These are phyloP conservation scores for Fusarium piperis DNA, from an alignment of 2,329 filamentous ascomycete species.

Conservation along the genomic window DNA sequence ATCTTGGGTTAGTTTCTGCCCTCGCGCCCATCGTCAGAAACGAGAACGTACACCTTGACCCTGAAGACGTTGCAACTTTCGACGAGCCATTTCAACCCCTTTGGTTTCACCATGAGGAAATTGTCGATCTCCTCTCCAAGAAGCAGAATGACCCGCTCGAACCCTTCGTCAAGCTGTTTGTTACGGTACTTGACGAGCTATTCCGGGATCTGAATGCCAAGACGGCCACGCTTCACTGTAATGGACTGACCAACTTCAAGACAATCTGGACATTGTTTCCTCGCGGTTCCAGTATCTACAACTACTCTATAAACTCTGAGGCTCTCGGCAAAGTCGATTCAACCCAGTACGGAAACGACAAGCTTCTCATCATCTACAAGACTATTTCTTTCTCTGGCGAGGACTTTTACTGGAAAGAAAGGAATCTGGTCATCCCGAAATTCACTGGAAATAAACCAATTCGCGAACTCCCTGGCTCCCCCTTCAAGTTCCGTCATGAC, in stretches of 20 bases:
- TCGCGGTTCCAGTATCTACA: constrained; percentile 51
- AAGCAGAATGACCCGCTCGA: constrained; percentile 43
- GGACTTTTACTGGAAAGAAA: constrained; percentile 53
- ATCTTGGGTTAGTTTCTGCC: constrained; percentile 51
- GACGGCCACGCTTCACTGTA: constrained; percentile 48
- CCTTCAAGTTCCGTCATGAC: constrained; percentile 47
- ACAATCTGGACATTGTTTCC: constrained; percentile 58
- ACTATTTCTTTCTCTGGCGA: constrained; percentile 53
- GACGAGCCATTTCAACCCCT: constrained; percentile 52
- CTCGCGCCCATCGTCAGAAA: constrained; percentile 56
- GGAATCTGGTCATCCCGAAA: constrained; percentile 41
- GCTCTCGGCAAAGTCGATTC: constrained; percentile 52
- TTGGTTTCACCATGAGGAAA: constrained; percentile 57
- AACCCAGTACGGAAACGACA: constrained; percentile 42
- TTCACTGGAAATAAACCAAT: constrained; percentile 55
- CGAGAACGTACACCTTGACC: constrained; percentile 52
- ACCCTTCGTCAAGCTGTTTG: constrained; percentile 52
- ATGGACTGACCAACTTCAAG: constrained; percentile 53
- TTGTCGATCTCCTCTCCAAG: constrained; percentile 45
- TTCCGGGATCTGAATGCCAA: constrained; percentile 53
- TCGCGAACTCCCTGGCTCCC: constrained; percentile 51
- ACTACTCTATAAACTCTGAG: constrained; percentile 50
- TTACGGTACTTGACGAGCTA: constrained; percentile 54
- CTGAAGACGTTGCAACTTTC: constrained; percentile 49
- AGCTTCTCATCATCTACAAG: constrained; percentile 45